These are phyloP conservation scores for Linnemannia schmuckeri DNA, from an alignment of 192 early-diverging fungal genomes.

Conservation along the genomic window DNA sequence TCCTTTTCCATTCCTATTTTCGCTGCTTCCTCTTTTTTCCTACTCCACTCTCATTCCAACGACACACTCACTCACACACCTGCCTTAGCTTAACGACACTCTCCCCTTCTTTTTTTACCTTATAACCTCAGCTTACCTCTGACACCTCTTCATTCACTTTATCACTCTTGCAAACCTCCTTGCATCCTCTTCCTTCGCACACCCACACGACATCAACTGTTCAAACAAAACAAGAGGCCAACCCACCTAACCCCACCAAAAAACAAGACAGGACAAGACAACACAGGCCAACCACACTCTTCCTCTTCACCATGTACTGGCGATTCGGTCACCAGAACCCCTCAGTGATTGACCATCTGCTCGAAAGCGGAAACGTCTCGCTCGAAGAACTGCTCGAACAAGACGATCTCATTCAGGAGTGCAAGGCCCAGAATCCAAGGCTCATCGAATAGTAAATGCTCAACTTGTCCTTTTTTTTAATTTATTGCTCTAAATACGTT, in stretches of 20 bases:
- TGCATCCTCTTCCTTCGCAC: not conserved
- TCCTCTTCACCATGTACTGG: constrained; percentile 80
- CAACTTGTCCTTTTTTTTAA: not conserved
- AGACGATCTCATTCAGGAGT: constrained; percentile 94
- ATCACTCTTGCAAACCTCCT: not conserved
- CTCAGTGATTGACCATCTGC: constrained; percentile 91
- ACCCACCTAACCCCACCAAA: not conserved
- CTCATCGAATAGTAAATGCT: constrained; percentile 83
- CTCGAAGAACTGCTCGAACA: constrained; percentile 94
- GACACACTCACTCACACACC: not conserved
- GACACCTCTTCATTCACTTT: not conserved
- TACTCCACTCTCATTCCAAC: too few relatives aligned
- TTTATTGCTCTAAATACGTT: constrained; percentile 5
- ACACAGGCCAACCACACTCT: not conserved
- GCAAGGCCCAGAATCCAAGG: constrained; percentile 91
- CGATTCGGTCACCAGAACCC: constrained; percentile 93
- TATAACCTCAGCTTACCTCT: not conserved
- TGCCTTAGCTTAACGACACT: not conserved
- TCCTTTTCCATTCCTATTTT: not conserved
- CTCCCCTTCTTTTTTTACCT: not conserved
- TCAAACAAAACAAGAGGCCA: not conserved
- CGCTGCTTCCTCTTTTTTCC: too few relatives aligned
- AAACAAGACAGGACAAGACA: not conserved
- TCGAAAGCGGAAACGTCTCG: constrained; percentile 91
- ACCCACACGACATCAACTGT: not conserved